Evolutionary conservation across 1,139 yeast species (phyloP).

Genomic region (Protomyces pachydermus): DNA sequence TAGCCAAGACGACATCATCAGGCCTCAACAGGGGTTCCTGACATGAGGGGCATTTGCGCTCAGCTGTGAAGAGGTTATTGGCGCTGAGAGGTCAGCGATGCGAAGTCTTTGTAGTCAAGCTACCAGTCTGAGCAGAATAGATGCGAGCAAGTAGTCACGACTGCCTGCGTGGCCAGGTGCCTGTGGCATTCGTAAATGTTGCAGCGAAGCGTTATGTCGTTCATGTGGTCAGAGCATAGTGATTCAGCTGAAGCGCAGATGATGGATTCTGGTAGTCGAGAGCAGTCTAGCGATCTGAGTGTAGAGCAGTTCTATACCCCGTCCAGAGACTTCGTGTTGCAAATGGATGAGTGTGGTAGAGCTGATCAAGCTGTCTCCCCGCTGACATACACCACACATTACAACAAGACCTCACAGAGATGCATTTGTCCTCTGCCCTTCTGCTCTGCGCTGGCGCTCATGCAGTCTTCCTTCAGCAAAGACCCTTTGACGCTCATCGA

Average conservation of each 20-base stretch:
- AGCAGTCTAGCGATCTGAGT: too few species aligned
- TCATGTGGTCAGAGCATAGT: neutral
- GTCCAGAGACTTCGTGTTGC: too few species aligned
- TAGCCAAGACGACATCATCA: conserved; percentile 30
- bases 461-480: neutral
- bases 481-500: neutral
- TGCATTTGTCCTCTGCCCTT: neutral
- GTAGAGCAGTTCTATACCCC: too few species aligned
- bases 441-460: neutral
- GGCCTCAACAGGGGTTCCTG: conserved; percentile 28
- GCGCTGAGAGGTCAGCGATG: conserved; percentile 2
- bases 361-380: too few species aligned
- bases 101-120: too few species aligned
- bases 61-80: conserved; percentile 21
- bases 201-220: conserved; percentile 29
- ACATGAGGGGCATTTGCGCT: conserved; percentile 30
- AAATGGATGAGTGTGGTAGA: too few species aligned
- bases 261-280: too few species aligned
- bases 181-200: conserved; percentile 29
- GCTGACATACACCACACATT: too few species aligned
- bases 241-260: too few species aligned
- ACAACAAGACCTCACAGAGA: neutral
- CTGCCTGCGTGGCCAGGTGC: conserved; percentile 28
- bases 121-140: conserved; percentile 30
- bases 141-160: conserved; percentile 32